Evolutionary conservation across 176 grass and related monocot genomes (phyloP).

Genomic region (Bothriochloa decipiens): DNA sequence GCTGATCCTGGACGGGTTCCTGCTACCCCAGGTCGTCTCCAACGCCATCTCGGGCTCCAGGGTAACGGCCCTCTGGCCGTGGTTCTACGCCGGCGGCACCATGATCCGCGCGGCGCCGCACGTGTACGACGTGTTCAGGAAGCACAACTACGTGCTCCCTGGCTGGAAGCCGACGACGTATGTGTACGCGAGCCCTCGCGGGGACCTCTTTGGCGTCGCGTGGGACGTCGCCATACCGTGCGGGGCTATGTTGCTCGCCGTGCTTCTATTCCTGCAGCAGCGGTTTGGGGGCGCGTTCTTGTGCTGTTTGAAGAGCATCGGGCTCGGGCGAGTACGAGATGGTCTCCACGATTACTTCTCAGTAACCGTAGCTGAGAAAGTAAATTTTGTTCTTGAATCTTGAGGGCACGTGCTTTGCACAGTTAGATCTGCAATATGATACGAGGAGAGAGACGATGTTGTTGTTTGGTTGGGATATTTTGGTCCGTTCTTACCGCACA

Average conservation of each 20-base stretch:
- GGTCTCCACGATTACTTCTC: conserved; percentile 39
- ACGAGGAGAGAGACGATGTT: no score
- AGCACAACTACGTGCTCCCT: background rate
- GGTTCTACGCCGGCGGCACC: conserved; percentile 20
- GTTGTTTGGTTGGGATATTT: no score
- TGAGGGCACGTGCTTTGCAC: no score
- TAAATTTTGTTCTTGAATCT: no score
- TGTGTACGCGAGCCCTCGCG: background rate
- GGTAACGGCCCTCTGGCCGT: conserved; percentile 18
- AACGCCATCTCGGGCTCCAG: background rate
- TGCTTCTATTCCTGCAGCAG: conserved; percentile 70
- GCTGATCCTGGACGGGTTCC: conserved; percentile 34
- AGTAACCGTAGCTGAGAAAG: background rate
- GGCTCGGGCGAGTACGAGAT: conserved; percentile 46
- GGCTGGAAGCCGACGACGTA: background rate
- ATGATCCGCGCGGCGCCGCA: conserved; percentile 21
- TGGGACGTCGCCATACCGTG: conserved; percentile 47
- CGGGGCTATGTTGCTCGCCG: conserved; percentile 46
- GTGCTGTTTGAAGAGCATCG: conserved; percentile 13
- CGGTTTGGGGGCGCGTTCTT: conserved; percentile 35
- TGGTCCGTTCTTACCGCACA: no score
- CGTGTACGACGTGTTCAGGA: conserved; percentile 24
- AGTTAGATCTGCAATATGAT: no score
- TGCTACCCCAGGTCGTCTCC: conserved; percentile 22
- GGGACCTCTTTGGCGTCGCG: conserved; percentile 25